Evolutionary conservation across 352 stramenopile species (phyloP), one percentile per base, ranked within the genome.

Genomic region (Phytophthora litchii): DNA sequence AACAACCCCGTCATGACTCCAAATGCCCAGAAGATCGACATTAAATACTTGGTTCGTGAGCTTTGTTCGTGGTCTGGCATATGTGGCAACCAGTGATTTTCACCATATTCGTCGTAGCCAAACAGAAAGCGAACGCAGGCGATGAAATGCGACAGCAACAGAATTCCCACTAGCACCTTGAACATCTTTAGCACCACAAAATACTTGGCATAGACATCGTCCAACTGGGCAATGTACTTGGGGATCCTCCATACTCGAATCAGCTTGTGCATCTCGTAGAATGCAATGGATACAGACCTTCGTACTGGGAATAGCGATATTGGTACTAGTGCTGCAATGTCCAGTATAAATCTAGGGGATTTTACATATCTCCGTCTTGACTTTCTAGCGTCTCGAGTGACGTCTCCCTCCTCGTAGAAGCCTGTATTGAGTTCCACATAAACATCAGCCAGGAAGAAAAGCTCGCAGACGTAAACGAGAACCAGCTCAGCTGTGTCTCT

Each of bases 101-200:
- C 23, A 16, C 75, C 59, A 12, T 82, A 35, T 19, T 72, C 43
- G 31, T 88, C 67, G 42, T 80, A 85, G 0, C 76, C 76, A 27
- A 88, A 90, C 4, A 63, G 54, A 42, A 82, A 88, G 1, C 80
- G 74, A 12, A 76, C 50, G n/a, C 80, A 90, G 4, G 80, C 80
- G 0, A 90, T 55, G 25, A 81, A 76, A 31, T 90, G 78, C 9
- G 78, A 84, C 13, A 88, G 48, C 10, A 85, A 16, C 2, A 87
- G 0, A 0, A 65, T 84, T 12, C 74, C 74, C 7, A 85, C 29
- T 5, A 89, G 40, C 36, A 86, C 74, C 51, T 88, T 86, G 61
- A 85, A 80, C 67, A 88, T 80, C 64, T 89, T 89, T 36, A 88
- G 59, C 11, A 87, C 36, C 13, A 76, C 76, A 40, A 84, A 88